Evolutionary conservation across 148 eudicot species (phyloP).

Genomic region (Amaranthus hypochondriacus): DNA sequence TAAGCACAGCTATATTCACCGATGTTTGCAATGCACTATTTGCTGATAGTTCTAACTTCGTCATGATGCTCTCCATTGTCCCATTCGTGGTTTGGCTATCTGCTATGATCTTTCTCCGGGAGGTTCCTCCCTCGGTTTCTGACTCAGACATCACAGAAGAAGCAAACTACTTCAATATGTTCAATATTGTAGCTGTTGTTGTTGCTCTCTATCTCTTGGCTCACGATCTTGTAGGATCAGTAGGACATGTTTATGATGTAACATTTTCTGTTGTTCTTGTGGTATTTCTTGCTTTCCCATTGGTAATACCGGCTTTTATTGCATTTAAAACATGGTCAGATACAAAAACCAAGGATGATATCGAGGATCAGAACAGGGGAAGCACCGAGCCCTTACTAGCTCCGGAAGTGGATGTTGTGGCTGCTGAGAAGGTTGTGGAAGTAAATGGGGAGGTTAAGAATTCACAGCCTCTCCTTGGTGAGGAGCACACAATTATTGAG

Average conservation of each 20-base stretch:
- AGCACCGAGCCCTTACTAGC: constrained; percentile 40
- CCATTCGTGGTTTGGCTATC: constrained; percentile 55
- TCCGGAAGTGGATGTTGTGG: constrained; percentile 15
- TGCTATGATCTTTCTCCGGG: constrained; percentile 61
- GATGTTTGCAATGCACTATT: constrained; percentile 59
- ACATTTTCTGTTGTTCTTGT: constrained; percentile 39
- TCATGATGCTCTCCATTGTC: constrained; percentile 47
- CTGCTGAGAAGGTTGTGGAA: constrained; percentile 16
- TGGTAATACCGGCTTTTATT: constrained; percentile 49
- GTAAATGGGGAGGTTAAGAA: constrained; percentile 24
- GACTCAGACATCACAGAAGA: constrained; percentile 42
- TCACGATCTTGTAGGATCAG: constrained; percentile 46
- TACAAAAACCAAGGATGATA: constrained; percentile 23
- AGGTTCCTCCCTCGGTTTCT: constrained; percentile 46
- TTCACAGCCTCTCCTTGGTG: constrained; percentile 58
- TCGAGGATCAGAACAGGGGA: constrained; percentile 25
- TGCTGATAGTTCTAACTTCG: constrained; percentile 45
- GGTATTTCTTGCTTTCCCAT: constrained; percentile 51
- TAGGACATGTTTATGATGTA: constrained; percentile 29
- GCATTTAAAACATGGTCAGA: constrained; percentile 22
- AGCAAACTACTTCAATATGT: constrained; percentile 41
- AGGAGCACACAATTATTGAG: constrained; percentile 82
- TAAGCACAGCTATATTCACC: constrained; percentile 72
- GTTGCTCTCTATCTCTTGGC: constrained; percentile 56
- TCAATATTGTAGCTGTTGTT: constrained; percentile 51